Evolutionary conservation across 2,329 filamentous ascomycete species (phyloP).

Genomic region (Apiospora rasikravindrae): DNA sequence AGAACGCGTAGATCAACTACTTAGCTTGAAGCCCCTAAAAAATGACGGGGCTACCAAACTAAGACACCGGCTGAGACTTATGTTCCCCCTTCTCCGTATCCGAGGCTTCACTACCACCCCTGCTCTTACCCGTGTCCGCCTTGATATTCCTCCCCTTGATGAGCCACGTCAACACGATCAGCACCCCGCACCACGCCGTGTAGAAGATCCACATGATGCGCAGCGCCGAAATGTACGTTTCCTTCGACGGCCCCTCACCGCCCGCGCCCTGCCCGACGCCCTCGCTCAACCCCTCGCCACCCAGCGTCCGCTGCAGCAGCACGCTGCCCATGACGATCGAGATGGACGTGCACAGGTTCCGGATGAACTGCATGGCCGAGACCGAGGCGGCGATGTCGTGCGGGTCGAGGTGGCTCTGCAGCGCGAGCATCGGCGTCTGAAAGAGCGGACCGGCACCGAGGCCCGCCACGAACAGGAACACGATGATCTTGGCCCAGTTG

Average conservation of each 20-base stretch:
- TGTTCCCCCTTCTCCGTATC: constrained; percentile 6
- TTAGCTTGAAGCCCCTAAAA: neutral
- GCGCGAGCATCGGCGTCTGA: constrained; percentile 58
- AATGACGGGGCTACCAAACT: neutral
- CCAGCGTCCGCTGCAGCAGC: constrained; percentile 53
- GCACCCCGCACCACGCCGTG: constrained; percentile 15
- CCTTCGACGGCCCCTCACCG: neutral
- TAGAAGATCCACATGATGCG: constrained; percentile 21
- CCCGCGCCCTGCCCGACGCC: neutral
- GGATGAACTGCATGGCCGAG: constrained; percentile 57
- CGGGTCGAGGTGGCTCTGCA: constrained; percentile 55
- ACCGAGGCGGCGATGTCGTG: constrained; percentile 60
- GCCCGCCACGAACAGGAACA: constrained; percentile 51
- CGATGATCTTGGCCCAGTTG: constrained; percentile 39
- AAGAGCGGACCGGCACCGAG: constrained; percentile 58
- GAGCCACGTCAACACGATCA: constrained; percentile 58
- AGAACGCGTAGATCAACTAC: neutral
- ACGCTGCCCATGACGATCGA: constrained; percentile 64
- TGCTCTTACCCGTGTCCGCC: neutral
- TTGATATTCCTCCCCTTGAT: constrained; percentile 56
- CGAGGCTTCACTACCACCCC: neutral
- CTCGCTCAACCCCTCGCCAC: neutral
- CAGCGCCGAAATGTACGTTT: constrained; percentile 7
- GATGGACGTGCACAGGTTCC: constrained; percentile 61
- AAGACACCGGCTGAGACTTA: neutral